phyloP scores from a whole-genome alignment of 2,329 filamentous ascomycete species.

The Alternaria postmessia region DNA sequence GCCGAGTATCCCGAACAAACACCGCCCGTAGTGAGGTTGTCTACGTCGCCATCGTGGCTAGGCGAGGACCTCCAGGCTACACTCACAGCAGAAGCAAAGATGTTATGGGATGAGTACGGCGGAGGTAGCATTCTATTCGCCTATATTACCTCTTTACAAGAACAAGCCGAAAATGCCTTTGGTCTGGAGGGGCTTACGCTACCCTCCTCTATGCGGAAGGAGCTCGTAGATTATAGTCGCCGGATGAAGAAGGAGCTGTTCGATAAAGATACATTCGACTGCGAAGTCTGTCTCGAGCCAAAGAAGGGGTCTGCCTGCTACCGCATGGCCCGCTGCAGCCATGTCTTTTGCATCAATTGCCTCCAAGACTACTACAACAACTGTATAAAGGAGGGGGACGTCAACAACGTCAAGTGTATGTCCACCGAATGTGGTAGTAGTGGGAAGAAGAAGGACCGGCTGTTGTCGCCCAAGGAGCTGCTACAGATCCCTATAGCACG shows the following conservation, averaged over 20 bases:
- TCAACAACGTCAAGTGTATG: constrained; percentile 81
- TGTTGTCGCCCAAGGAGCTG: constrained; percentile 83
- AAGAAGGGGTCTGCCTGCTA: constrained; percentile 88
- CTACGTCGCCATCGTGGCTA: constrained; percentile 63
- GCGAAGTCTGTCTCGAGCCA: constrained; percentile 87
- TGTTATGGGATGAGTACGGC: constrained; percentile 68
- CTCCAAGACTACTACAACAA: constrained; percentile 89
- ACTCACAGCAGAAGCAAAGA: constrained; percentile 57
- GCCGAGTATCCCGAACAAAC: constrained; percentile 63
- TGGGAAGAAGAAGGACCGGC: constrained; percentile 61
- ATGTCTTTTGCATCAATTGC: constrained; percentile 91
- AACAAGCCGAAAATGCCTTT: constrained; percentile 65
- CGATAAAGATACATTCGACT: constrained; percentile 84
- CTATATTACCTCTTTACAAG: constrained; percentile 68
- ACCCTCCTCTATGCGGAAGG: constrained; percentile 65
- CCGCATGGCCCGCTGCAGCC: constrained; percentile 80
- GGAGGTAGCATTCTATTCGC: constrained; percentile 64
- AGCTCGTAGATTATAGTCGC: constrained; percentile 79
- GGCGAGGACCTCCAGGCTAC: constrained; percentile 54
- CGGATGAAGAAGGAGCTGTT: constrained; percentile 78
- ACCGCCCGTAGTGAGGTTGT: constrained; percentile 60
- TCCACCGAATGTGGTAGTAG: constrained; percentile 70
- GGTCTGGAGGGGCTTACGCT: constrained; percentile 60
- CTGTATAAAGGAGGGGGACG: constrained; percentile 84
- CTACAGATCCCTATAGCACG: constrained; percentile 61